Percentiles rank a stretch among this genome's conserved stretches.
phyloP scores from a whole-genome alignment of 139 green algal species.

The Chlamydomonas applanata region DNA sequence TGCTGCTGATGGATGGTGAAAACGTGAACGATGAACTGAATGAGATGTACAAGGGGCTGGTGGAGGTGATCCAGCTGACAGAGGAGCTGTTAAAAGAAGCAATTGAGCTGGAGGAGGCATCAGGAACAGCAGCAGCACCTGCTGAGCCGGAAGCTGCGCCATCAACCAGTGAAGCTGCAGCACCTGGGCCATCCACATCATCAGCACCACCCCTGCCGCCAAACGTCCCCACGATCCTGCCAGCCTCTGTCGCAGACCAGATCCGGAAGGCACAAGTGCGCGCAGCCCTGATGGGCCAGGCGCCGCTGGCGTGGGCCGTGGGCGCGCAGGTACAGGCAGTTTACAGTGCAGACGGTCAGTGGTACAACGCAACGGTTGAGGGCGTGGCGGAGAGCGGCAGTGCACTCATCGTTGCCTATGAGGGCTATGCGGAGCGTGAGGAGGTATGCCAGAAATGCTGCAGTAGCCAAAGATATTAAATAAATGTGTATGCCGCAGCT shows the following conservation, averaged over 20 bases:
- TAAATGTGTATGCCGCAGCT: too few relatives aligned
- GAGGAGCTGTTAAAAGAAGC: constrained; percentile 66
- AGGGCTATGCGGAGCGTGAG: constrained; percentile 67
- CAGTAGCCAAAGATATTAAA: too few relatives aligned
- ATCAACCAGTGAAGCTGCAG: neutral
- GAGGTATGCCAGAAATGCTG: constrained; percentile 53
- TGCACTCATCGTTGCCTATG: constrained; percentile 73
- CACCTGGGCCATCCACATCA: constrained; percentile 11
- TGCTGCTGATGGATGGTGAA: constrained; percentile 66
- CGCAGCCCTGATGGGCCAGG: constrained; percentile 67
- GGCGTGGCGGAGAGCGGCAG: constrained; percentile 49
- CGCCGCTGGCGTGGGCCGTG: constrained; percentile 70
- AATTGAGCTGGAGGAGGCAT: constrained; percentile 6
- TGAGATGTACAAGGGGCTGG: constrained; percentile 67
- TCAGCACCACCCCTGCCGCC: constrained; percentile 19
- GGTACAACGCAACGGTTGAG: constrained; percentile 47
- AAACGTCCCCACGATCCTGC: constrained; percentile 51
- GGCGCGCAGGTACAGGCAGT: constrained; percentile 62
- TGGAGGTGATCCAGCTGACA: constrained; percentile 78
- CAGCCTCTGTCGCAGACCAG: constrained; percentile 71
- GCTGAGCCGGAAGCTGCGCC: neutral
- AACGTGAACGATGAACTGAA: constrained; percentile 65
- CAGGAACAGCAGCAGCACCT: constrained; percentile 4
- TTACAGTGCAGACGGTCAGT: constrained; percentile 57
- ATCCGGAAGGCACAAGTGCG: constrained; percentile 55